Percentiles rank a stretch among this genome's conserved stretches.
Conservation (phyloP, 306 rosid species). For the Castanopsis chinensis region DNA sequence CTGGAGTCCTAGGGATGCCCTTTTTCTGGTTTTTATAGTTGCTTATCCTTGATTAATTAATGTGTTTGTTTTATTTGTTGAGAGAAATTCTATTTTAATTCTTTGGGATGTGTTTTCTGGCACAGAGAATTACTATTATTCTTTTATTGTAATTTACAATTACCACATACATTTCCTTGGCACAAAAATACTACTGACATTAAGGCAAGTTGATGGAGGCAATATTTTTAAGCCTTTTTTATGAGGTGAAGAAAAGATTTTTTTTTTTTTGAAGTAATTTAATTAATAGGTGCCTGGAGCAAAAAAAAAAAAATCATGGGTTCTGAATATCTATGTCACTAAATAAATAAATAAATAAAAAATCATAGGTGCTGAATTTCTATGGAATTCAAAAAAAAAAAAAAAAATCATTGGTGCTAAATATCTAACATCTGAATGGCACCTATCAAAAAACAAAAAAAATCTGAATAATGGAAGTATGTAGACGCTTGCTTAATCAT, state of each 20-base stretch:
- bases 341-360: no score
- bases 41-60: no score
- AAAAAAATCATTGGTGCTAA: no score
- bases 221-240: neutral
- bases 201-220: neutral
- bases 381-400: neutral
- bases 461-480: neutral
- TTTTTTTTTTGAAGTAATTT: no score
- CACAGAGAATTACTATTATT: neutral
- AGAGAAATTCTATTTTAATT: neutral
- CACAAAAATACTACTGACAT: neutral
- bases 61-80: neutral
- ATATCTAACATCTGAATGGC: no score
- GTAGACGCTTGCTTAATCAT: no score
- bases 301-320: no score
- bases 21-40: neutral
- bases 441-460: neutral
- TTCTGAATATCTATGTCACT: neutral
- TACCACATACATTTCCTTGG: neutral
- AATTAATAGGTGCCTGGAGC: no score
- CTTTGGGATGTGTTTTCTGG: neutral
- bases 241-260: neutral
- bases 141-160: neutral
- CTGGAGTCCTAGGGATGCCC: neutral
- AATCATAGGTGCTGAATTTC: no score